These are phyloP conservation scores for Roridomyces roridus DNA, from an alignment of 768 basidiomycete species.

Conservation along the genomic window DNA sequence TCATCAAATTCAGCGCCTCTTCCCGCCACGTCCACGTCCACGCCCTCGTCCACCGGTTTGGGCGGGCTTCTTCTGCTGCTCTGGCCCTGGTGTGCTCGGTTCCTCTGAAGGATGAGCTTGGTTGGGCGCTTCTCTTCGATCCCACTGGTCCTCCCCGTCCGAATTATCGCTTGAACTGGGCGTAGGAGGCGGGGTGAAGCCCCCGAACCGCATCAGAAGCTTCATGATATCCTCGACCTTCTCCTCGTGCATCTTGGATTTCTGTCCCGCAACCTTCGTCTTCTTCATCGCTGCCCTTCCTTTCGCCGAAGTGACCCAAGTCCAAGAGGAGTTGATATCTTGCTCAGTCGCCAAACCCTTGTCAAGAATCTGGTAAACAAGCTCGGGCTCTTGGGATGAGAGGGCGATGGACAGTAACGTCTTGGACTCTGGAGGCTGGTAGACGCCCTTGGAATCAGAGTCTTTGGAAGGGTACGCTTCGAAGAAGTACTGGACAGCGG, in stretches of 20 bases:
- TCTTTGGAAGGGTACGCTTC: conserved; percentile 62
- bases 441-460: conserved; percentile 55
- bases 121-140: conserved; percentile 7
- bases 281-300: conserved; percentile 31
- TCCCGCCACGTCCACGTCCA: conserved; percentile 45
- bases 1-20: conserved; percentile 31
- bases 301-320: conserved; percentile 46
- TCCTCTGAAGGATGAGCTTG: conserved; percentile 10
- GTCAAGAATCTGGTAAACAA: conserved; percentile 69
- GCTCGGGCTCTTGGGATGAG: conserved; percentile 65
- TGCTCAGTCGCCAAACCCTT: conserved; percentile 54
- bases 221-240: conserved; percentile 58
- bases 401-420: conserved; percentile 63
- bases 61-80: conserved; percentile 19
- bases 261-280: conserved; percentile 22
- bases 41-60: conserved; percentile 36
- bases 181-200: conserved; percentile 53
- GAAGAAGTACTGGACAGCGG: conserved; percentile 66
- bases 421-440: conserved; percentile 46
- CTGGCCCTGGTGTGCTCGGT: conserved; percentile 6
- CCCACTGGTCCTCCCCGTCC: conserved; percentile 19
- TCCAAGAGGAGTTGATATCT: conserved; percentile 61
- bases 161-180: conserved; percentile 21
- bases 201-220: conserved; percentile 57
- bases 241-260: conserved; percentile 30